These are phyloP conservation scores for Cytospora paraplurivora DNA, from an alignment of 2,329 filamentous ascomycete species.

Conservation along the genomic window DNA sequence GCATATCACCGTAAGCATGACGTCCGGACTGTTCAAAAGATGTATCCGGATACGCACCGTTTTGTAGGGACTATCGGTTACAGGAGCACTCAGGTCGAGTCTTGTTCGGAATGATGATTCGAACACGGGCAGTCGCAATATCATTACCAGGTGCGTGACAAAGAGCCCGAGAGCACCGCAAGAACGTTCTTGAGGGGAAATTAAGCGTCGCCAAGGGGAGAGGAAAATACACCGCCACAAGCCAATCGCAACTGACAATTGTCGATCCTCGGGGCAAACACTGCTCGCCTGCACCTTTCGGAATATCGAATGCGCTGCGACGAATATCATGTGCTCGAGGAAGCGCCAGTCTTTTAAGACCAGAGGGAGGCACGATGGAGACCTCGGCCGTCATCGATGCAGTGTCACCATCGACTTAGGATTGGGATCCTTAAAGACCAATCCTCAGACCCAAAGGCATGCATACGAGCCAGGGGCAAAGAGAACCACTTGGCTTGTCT, in stretches of 20 bases:
- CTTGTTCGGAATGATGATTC: neutral
- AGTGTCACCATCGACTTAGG: constrained; percentile 22
- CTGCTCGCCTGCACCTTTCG: constrained; percentile 6
- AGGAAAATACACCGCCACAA: neutral
- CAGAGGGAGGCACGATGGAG: constrained; percentile 8
- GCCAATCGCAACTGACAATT: neutral
- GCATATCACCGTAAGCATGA: neutral
- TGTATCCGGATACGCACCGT: neutral
- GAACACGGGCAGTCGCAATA: neutral
- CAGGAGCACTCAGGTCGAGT: neutral
- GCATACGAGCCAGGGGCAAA: neutral
- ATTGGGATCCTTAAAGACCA: constrained; percentile 4
- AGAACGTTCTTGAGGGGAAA: neutral
- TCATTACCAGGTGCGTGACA: neutral
- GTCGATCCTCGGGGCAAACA: constrained; percentile 7
- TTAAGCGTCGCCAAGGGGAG: neutral
- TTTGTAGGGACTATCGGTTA: neutral
- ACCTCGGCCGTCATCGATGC: constrained; percentile 15
- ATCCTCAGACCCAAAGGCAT: neutral
- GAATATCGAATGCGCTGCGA: constrained; percentile 10
- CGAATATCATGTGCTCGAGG: constrained; percentile 19
- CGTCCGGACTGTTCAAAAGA: neutral
- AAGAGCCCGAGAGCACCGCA: neutral
- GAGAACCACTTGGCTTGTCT: constrained; percentile 4
- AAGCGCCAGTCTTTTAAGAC: constrained; percentile 12